Base-by-base conservation (phyloP, 768 basidiomycete species). In the Paxillus ammoniavirescens region DNA sequence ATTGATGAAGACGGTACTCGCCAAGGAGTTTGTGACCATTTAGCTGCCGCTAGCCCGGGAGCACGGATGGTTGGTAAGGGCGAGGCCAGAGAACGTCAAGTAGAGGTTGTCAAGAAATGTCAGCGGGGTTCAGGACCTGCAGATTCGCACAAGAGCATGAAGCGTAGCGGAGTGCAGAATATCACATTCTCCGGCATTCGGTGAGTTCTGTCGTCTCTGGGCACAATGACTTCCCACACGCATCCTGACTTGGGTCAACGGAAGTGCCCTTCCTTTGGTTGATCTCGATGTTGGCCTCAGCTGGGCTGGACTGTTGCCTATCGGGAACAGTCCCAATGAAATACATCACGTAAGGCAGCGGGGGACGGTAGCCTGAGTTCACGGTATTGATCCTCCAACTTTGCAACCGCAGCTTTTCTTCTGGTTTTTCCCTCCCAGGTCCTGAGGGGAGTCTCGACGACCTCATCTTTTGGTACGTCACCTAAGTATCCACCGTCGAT, bases 381-480 rank as follows among this genome's bases (percentile, higher is more conserved):
- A 21, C 3, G 8, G 18, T 1, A 9, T 2, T 2, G 18, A 50
- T n/a, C 5, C 13, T 28, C 17, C 13, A 8, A 10, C 15, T 5
- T 28, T 23, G 12, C 7, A 10, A 10, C 3, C 35, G 0, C 50
- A 90, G 86, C 77, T 89, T 14, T 91, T 86, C 74, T 91, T 91
- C 72, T 90, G 89, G 88, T 86, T 89, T 70, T 90, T 89, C 73
- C 89, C 89, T 2, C 49, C 86, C 88, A 1, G 87, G 86, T 4
- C 85, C 86, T 0, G 72, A 82, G 59, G 89, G 87, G 17, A 86
- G 82, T 58, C 63, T 79, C 4, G 86, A 91, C 60, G 87, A 90
- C 62, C 61, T 91, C 42, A 84, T 90, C 31, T 87, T 89, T 68
- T 90, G 87, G 88, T 85, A 59, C 46, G 52, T 46, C 12, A 13